Conservation (phyloP, 257 asterid species). For the Jacaranda mimosifolia region DNA sequence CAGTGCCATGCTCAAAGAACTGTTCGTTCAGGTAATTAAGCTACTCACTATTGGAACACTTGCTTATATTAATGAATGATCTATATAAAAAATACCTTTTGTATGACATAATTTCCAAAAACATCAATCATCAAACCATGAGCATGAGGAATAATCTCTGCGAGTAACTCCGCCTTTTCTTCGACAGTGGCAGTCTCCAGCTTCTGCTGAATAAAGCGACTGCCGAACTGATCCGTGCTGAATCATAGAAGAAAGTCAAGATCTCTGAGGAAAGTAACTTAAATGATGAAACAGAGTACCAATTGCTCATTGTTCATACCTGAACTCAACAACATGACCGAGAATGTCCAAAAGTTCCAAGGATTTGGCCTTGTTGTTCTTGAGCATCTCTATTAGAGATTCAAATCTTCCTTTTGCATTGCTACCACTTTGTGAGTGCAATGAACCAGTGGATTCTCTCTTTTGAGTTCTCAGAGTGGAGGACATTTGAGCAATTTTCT, state of each 20-base stretch:
- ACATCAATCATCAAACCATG: slow-evolving; percentile 82
- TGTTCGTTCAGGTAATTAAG: slow-evolving; percentile 42
- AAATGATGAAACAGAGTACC: not conserved
- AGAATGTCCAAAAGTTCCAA: slow-evolving; percentile 73
- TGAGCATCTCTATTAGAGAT: slow-evolving; percentile 65
- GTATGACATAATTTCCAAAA: slow-evolving; percentile 92
- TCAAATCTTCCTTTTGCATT: slow-evolving; percentile 54
- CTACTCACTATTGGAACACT: slow-evolving; percentile 18
- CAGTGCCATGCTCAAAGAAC: slow-evolving; percentile 94
- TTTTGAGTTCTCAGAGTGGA: slow-evolving; percentile 43
- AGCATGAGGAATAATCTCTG: slow-evolving; percentile 73
- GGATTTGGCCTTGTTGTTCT: slow-evolving; percentile 69
- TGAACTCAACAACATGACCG: slow-evolving; percentile 77
- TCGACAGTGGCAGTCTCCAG: slow-evolving; percentile 77
- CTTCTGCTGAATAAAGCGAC: slow-evolving; percentile 95
- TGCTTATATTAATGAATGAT: not conserved
- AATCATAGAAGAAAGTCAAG: slow-evolving; percentile 27
- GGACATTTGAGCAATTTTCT: slow-evolving; percentile 46
- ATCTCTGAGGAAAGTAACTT: not conserved
- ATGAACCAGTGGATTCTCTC: slow-evolving; percentile 50
- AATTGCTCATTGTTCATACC: slow-evolving; percentile 51
- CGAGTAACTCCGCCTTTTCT: slow-evolving; percentile 75
- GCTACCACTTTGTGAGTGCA: slow-evolving; percentile 51
- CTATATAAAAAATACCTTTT: slow-evolving; percentile 61
- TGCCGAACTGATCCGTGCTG: slow-evolving; percentile 92